A percentile compares a stretch with the other conserved stretches of the same genome.
Conservation (phyloP, 2,329 filamentous ascomycete genomes). For the Alternaria arbusti region DNA sequence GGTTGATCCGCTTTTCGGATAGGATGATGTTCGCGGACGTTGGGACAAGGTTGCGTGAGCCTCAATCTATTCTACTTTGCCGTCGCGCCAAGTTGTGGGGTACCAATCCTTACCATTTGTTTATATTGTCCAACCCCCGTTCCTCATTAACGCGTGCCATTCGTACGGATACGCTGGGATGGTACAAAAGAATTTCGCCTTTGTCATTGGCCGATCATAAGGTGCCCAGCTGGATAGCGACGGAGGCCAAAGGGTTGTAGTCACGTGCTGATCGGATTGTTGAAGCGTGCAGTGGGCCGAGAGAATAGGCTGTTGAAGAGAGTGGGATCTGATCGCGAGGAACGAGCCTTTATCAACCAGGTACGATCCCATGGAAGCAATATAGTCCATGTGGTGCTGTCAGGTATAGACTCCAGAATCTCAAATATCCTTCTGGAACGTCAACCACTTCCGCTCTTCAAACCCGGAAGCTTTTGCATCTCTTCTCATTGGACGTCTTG, state of each 20-base stretch:
- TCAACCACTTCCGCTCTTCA: not conserved
- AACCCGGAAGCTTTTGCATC: not conserved
- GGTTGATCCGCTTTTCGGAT: not conserved
- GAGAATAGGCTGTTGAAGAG: not conserved
- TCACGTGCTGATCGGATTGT: not conserved
- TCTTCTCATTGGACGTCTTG: conserved; percentile 3
- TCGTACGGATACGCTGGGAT: not conserved
- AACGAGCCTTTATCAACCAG: conserved; percentile 10
- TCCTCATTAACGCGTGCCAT: not conserved
- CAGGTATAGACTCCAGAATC: conserved; percentile 1
- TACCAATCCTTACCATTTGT: conserved; percentile 6
- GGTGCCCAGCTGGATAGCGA: not conserved
- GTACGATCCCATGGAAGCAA: conserved; percentile 15
- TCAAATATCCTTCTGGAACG: conserved; percentile 9
- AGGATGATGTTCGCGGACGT: conserved; percentile 8
- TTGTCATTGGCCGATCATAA: conserved; percentile 1
- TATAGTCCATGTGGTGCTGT: conserved; percentile 16
- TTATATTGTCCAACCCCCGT: conserved; percentile 10
- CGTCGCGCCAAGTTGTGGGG: conserved; percentile 22
- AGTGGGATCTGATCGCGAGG: not conserved
- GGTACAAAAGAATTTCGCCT: not conserved
- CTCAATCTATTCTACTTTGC: conserved; percentile 19
- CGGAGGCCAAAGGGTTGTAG: not conserved
- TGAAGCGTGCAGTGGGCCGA: conserved; percentile 1
- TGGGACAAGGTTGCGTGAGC: conserved; percentile 16